Evolutionary conservation across 208 protist species (phyloP), one percentile per base, ranked within the genome.

Genomic region (Trypanosoma caninum): DNA sequence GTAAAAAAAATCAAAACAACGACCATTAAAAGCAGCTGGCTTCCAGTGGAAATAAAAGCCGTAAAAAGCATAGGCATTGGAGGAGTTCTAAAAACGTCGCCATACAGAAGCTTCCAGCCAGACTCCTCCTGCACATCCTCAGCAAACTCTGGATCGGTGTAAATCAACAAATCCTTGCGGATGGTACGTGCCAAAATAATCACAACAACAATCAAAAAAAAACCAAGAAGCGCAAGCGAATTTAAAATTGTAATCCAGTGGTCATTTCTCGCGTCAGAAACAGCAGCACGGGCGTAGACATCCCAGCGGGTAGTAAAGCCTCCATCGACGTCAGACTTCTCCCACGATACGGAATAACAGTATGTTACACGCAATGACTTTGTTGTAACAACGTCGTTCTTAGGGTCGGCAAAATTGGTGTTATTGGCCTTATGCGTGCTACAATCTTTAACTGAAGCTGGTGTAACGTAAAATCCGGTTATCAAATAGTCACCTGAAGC

Each of bases 181-280:
- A 99, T 80, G 7, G 95, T 98, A 33, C 96, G 81, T 41, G 97
- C 65, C 75, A 99, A 84, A 50, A 98, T 98, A 71, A 98, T 84
- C 10, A 93, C 92, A 5, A 98, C 86, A 72, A 98, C 93, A 47
- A 78, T 64, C 6, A 89, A 82, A 2, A 99, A 76, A 70, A 99
- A 91, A 42, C 97, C 47, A 2, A 98, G 91, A 28, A 98, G 89
- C 58, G 98, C 69, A 13, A 97, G 69, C 6, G 87, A 97, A 82
- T 98, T 98, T 40, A 98, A 65, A 37, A 98, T 89, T 7, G 93
- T 89, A 69, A 98, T 95, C 94, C 86, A 98, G 74, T 98, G 97
- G 23, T 97, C 85, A 22, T 45, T 58, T 35, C 37, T 59, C n/a
- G 35, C 16, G 33, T 47, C 13, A 16, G 82, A 31, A 0, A 55